Conservation (phyloP, 164 flowering plant species). For the Aristolochia californica region DNA sequence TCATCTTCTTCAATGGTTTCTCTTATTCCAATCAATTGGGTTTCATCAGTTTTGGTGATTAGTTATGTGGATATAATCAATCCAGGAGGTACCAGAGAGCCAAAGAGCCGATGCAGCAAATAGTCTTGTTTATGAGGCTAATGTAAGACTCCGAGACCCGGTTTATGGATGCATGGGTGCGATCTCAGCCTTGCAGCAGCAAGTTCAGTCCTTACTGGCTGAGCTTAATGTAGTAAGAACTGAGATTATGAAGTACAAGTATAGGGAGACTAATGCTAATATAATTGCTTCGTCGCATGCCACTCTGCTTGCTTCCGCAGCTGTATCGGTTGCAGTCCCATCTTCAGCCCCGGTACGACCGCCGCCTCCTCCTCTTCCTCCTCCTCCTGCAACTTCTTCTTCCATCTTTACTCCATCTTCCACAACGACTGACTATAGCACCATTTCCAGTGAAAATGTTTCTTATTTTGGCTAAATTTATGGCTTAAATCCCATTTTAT, state of each 20-base stretch:
- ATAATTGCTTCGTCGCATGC: constrained; percentile 26
- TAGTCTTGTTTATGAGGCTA: constrained; percentile 87
- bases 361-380: constrained; percentile 19
- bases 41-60: not conserved
- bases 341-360: constrained; percentile 25
- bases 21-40: not conserved
- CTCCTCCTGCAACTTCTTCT: constrained; percentile 23
- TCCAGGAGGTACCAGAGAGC: constrained; percentile 78
- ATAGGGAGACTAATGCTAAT: constrained; percentile 36
- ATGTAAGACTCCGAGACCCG: constrained; percentile 81
- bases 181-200: constrained; percentile 76
- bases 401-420: constrained; percentile 28
- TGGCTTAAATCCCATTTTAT: constrained; percentile 4
- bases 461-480: constrained; percentile 42
- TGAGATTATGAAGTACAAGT: constrained; percentile 64
- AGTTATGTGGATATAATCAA: not conserved
- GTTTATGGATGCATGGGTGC: constrained; percentile 98
- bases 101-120: constrained; percentile 86
- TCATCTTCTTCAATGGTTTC: not conserved
- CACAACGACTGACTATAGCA: constrained; percentile 37
- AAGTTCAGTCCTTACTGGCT: constrained; percentile 64
- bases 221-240: constrained; percentile 67
- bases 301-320: constrained; percentile 28
- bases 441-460: constrained; percentile 47
- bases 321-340: constrained; percentile 32